Conservation (phyloP, 257 asterid species). For the Nicotiana tabacum region DNA sequence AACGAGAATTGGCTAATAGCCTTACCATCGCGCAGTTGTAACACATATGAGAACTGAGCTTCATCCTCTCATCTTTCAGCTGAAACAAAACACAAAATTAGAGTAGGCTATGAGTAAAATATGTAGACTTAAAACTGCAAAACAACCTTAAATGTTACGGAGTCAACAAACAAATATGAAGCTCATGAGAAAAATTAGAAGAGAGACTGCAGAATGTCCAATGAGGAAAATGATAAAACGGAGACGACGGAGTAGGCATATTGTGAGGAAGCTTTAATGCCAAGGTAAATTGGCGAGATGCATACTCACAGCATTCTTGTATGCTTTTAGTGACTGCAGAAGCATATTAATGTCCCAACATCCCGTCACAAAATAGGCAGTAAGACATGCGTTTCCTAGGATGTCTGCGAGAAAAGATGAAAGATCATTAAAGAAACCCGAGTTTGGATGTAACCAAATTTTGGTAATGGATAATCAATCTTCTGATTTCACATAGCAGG, state of each 20-base stretch:
- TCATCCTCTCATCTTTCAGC: constrained; percentile 84
- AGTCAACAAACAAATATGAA: not conserved
- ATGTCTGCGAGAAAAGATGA: constrained; percentile 42
- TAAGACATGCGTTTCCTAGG: constrained; percentile 79
- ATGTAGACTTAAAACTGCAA: not conserved
- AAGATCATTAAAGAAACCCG: not conserved
- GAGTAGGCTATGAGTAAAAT: not conserved
- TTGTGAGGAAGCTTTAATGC: not conserved
- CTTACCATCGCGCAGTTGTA: constrained; percentile 80
- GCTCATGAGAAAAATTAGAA: not conserved
- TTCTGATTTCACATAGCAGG: too few relatives aligned
- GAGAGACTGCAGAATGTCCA: not conserved
- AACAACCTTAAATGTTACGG: too few relatives aligned
- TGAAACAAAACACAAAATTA: constrained; percentile 13
- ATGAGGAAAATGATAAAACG: not conserved
- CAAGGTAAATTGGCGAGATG: not conserved
- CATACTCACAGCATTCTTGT: constrained; percentile 81
- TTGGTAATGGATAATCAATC: too few relatives aligned
- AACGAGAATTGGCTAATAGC: not conserved
- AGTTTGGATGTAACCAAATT: not conserved
- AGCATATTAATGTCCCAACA: constrained; percentile 75
- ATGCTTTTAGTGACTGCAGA: constrained; percentile 70
- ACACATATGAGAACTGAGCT: constrained; percentile 64
- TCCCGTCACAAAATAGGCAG: constrained; percentile 75
- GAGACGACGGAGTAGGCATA: not conserved